Percentiles rank a stretch among this genome's conserved stretches.
Conservation (phyloP, 2,329 filamentous ascomycete species). For the Pyrenophora teres region DNA sequence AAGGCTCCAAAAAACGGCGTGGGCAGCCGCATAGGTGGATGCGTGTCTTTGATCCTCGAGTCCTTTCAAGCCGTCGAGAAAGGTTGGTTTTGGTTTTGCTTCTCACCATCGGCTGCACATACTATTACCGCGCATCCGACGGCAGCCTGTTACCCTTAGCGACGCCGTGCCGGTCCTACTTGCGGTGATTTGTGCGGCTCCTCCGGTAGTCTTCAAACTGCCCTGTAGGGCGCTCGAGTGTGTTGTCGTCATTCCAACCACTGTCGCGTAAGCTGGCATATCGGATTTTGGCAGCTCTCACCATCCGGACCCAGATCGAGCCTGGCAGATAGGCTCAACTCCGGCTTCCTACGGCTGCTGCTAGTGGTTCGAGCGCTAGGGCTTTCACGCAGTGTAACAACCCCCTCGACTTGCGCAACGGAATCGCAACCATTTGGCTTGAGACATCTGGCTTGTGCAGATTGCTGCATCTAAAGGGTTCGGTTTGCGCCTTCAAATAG, state of each 20-base stretch:
- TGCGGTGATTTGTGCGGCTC: constrained; percentile 1
- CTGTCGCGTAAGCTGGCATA: neutral
- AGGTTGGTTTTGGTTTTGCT: neutral
- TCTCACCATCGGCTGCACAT: neutral
- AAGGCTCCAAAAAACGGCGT: constrained; percentile 11
- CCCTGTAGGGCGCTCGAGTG: neutral
- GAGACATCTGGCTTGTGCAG: neutral
- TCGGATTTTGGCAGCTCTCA: neutral
- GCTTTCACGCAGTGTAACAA: constrained; percentile 12
- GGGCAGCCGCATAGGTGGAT: constrained; percentile 6
- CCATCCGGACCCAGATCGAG: neutral
- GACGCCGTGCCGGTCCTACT: neutral
- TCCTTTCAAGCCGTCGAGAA: constrained; percentile 4
- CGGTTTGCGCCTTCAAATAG: neutral
- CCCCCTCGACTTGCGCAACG: neutral
- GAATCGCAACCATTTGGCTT: neutral
- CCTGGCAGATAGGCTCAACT: constrained; percentile 1
- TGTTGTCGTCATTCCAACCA: neutral
- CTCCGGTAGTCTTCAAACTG: constrained; percentile 4
- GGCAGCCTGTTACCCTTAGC: neutral
- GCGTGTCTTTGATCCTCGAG: constrained; percentile 13
- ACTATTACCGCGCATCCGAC: neutral
- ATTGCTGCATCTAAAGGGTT: neutral
- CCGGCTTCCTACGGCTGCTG: constrained; percentile 7
- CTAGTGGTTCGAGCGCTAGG: constrained; percentile 7